These are phyloP conservation scores for Bodo saltans DNA, from an alignment of 78 protist species.

Conservation along the genomic window DNA sequence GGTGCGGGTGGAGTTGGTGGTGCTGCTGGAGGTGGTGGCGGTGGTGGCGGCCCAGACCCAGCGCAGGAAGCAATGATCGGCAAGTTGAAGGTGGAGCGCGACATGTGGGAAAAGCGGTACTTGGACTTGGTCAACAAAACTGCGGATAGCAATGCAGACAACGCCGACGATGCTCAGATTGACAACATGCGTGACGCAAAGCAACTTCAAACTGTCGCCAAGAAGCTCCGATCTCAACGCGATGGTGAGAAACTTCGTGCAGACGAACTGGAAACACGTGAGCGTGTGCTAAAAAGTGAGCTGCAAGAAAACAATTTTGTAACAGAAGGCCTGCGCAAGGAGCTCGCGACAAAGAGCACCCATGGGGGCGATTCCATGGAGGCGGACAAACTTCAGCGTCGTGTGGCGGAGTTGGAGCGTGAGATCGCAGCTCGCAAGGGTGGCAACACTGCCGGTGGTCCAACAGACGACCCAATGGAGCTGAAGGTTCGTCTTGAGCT, in stretches of 20 bases:
- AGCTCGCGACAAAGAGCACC: neutral
- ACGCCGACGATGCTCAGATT: neutral
- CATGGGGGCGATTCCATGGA: neutral
- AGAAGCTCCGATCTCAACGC: neutral
- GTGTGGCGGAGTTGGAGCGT: neutral
- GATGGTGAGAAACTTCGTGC: neutral
- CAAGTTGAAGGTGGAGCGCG: slow-evolving; percentile 22
- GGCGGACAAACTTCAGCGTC: neutral
- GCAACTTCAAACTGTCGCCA: neutral
- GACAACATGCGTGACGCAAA: neutral
- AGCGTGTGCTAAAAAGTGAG: neutral
- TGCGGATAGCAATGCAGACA: neutral
- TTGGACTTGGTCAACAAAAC: neutral
- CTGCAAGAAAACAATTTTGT: neutral
- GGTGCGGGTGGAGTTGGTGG: neutral
- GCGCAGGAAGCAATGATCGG: neutral
- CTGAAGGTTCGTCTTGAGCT: neutral
- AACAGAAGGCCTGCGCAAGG: neutral
- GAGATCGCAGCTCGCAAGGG: neutral
- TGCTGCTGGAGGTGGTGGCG: neutral
- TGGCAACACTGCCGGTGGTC: neutral
- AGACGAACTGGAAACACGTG: neutral
- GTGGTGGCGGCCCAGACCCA: neutral
- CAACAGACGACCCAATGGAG: neutral
- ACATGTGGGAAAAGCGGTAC: neutral